These are phyloP conservation scores for Phytophthora litchii DNA, from an alignment of 352 stramenopile genomes.

Conservation along the genomic window DNA sequence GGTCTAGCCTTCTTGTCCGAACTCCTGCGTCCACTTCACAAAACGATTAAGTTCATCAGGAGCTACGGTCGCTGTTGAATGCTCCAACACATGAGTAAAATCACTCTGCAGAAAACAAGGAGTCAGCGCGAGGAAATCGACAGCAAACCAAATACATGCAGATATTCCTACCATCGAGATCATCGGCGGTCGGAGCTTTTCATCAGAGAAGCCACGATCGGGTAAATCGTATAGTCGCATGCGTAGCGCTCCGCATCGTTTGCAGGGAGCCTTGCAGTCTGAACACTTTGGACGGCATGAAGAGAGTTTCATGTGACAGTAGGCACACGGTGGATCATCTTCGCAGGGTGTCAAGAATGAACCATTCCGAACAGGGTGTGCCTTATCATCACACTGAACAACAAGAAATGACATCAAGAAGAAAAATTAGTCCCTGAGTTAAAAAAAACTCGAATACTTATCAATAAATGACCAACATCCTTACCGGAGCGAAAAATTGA, in stretches of 20 bases:
- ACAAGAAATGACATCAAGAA: too few species aligned
- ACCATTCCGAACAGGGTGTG: conserved; percentile 57
- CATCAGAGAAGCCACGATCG: conserved; percentile 80
- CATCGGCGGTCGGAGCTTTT: conserved; percentile 87
- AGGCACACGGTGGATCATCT: conserved; percentile 83
- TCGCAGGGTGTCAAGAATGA: conserved; percentile 82
- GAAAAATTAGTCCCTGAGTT: background rate
- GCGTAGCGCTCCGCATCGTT: conserved; percentile 71
- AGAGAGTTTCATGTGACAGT: conserved; percentile 92
- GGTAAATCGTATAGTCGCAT: conserved; percentile 89
- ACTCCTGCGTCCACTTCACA: conserved; percentile 98
- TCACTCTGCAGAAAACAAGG: conserved; percentile 73
- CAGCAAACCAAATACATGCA: conserved; percentile 2
- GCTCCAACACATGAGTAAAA: conserved; percentile 96
- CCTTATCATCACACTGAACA: conserved; percentile 82
- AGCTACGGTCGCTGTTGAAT: conserved; percentile 95
- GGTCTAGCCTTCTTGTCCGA: conserved; percentile 97
- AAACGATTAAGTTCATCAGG: conserved; percentile 97
- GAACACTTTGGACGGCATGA: conserved; percentile 64
- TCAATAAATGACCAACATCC: conserved; percentile 3
- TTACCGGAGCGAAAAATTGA: conserved; percentile 89
- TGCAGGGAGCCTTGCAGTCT: conserved; percentile 76
- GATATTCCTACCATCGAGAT: conserved; percentile 73
- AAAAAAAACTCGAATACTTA: background rate
- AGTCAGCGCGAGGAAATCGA: conserved; percentile 4